Evolutionary conservation across 2,329 filamentous ascomycete species (phyloP).

Genomic region (Salinomyces thailandicus): DNA sequence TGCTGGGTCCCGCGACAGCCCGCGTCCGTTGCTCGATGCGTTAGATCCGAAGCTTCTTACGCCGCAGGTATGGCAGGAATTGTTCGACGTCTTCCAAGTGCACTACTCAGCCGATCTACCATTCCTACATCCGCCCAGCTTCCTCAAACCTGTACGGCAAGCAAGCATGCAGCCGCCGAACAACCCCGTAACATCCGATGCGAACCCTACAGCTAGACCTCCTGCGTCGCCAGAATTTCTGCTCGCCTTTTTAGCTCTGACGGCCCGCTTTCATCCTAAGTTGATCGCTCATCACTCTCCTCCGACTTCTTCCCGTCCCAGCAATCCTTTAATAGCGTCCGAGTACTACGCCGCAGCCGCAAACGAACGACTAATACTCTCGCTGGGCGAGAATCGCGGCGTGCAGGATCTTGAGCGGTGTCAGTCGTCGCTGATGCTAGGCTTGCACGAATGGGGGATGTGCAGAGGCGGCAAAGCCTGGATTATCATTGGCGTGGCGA

Average conservation of each 20-base stretch:
- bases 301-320: conserved; percentile 36
- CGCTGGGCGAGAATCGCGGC: conserved; percentile 32
- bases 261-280: conserved; percentile 55
- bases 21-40: conserved; percentile 42
- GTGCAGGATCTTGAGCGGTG: conserved; percentile 52
- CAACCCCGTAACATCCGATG: conserved; percentile 11
- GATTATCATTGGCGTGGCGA: conserved; percentile 51
- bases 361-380: conserved; percentile 40
- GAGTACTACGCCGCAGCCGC: conserved; percentile 56
- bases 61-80: conserved; percentile 54
- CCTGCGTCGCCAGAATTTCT: conserved; percentile 48
- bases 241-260: conserved; percentile 57
- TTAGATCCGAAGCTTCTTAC: conserved; percentile 54
- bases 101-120: conserved; percentile 64
- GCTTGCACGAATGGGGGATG: conserved; percentile 61
- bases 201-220: conserved; percentile 28
- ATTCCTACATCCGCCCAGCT: conserved; percentile 57
- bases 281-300: conserved; percentile 46
- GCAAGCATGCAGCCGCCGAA: conserved; percentile 14
- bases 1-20: conserved; percentile 30
- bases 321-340: conserved; percentile 48
- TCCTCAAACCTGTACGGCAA: conserved; percentile 40
- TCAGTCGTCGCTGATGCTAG: conserved; percentile 60
- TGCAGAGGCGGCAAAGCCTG: conserved; percentile 52
- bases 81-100: conserved; percentile 59